Percentiles rank a stretch among this genome's conserved stretches.
These are phyloP conservation scores for Nannochloris sp. DNA, from an alignment of 139 green algal genomes.

Conservation along the genomic window DNA sequence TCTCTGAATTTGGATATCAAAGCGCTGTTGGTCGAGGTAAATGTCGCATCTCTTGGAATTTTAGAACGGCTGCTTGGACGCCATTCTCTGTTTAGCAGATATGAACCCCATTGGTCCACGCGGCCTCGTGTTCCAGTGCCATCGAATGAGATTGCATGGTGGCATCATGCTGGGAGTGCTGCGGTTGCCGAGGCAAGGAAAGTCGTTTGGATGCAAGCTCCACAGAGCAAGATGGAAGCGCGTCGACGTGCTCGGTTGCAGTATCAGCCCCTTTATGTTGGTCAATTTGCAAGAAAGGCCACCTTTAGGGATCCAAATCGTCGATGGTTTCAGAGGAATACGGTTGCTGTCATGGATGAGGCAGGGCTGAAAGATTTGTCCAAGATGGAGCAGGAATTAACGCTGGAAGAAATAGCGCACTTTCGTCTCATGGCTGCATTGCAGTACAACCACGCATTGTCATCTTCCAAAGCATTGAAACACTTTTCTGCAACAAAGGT, in stretches of 20 bases:
- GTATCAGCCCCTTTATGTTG: conserved; percentile 34
- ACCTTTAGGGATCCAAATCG: conserved; percentile 25
- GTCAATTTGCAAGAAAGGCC: background rate
- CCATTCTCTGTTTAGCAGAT: conserved; percentile 26
- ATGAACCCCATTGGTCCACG: conserved; percentile 23
- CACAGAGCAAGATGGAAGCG: conserved; percentile 10
- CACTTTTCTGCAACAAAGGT: conserved; percentile 29
- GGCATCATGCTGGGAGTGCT: conserved; percentile 34
- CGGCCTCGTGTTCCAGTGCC: conserved; percentile 29
- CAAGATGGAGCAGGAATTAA: conserved; percentile 25
- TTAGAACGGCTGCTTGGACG: conserved; percentile 32
- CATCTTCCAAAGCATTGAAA: background rate
- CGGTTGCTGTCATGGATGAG: conserved; percentile 14
- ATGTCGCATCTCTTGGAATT: conserved; percentile 25
- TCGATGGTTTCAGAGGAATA: conserved; percentile 27
- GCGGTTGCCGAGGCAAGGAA: conserved; percentile 5
- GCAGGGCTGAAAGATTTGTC: conserved; percentile 9
- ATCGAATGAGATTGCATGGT: conserved; percentile 29
- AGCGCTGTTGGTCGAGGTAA: conserved; percentile 24
- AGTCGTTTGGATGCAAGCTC: conserved; percentile 16
- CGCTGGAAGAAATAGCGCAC: conserved; percentile 39
- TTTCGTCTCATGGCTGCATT: conserved; percentile 35
- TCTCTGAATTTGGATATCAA: conserved; percentile 31
- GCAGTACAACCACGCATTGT: conserved; percentile 25
- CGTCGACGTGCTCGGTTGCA: conserved; percentile 14